These are phyloP conservation scores for Castanea crenata DNA, from an alignment of 306 rosid species.

Conservation along the genomic window DNA sequence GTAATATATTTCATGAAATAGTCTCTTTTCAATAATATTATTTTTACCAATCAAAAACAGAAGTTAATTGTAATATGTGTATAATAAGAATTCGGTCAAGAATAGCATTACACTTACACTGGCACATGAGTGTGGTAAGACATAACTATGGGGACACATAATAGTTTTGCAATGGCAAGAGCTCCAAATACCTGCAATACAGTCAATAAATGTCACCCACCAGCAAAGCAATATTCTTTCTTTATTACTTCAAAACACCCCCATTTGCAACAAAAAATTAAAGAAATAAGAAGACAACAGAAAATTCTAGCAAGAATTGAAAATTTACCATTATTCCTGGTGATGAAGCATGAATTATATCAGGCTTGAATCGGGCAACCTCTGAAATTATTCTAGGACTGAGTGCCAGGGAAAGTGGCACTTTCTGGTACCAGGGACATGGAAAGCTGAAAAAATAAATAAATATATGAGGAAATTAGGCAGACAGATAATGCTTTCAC, in stretches of 20 bases:
- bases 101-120: slow-evolving; percentile 58
- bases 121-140: slow-evolving; percentile 99
- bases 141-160: slow-evolving; percentile 92
- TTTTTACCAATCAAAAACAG: too few species aligned
- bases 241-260: neutral
- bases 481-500: neutral
- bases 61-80: neutral
- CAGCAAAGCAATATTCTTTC: neutral
- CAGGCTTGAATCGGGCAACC: slow-evolving; percentile 96
- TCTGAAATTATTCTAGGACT: slow-evolving; percentile 98
- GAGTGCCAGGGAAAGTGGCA: slow-evolving; percentile 96
- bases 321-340: slow-evolving; percentile 93
- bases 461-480: slow-evolving; percentile 8
- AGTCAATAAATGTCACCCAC: slow-evolving; percentile 20
- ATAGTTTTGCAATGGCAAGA: slow-evolving; percentile 78
- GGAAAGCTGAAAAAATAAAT: slow-evolving; percentile 68
- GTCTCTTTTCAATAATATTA: too few species aligned
- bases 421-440: slow-evolving; percentile 87
- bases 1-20: neutral
- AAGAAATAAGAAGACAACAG: neutral
- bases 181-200: slow-evolving; percentile 89
- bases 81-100: slow-evolving; percentile 15
- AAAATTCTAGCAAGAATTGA: slow-evolving; percentile 2
- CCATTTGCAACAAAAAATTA: neutral
- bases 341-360: slow-evolving; percentile 97